Evolutionary conservation across 768 basidiomycete species (phyloP).

Genomic region (Xanthoconium stramineum): DNA sequence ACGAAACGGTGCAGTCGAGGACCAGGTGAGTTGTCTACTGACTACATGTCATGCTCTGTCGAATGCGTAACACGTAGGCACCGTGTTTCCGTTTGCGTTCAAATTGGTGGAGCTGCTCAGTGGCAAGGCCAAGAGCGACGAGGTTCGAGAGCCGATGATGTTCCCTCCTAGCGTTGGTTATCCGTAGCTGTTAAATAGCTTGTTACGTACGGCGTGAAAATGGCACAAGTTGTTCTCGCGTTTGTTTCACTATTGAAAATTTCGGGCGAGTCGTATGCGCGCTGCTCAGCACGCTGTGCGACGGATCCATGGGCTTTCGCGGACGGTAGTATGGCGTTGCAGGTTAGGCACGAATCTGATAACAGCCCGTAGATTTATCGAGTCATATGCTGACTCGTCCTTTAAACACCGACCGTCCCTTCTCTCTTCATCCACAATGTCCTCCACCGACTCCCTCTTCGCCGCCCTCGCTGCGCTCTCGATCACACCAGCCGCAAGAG

Average conservation of each 20-base stretch:
- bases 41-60: background rate
- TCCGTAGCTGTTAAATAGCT: slow-evolving; percentile 23
- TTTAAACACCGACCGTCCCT: slow-evolving; percentile 14
- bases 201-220: slow-evolving; percentile 19
- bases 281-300: slow-evolving; percentile 23
- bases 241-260: slow-evolving; percentile 10
- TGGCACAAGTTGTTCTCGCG: slow-evolving; percentile 11
- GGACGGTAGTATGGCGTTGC: slow-evolving; percentile 13
- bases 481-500: slow-evolving; percentile 48
- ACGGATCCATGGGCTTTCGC: slow-evolving; percentile 24
- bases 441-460: slow-evolving; percentile 31
- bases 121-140: slow-evolving; percentile 57
- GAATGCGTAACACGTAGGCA: slow-evolving; percentile 41
- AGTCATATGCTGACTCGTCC: slow-evolving; percentile 23
- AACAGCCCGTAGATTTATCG: slow-evolving; percentile 14
- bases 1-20: slow-evolving; percentile 53
- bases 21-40: slow-evolving; percentile 46
- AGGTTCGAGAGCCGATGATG: slow-evolving; percentile 65
- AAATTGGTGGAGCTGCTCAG: slow-evolving; percentile 71
- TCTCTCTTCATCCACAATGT: slow-evolving; percentile 30
- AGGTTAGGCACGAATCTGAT: slow-evolving; percentile 20
- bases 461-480: slow-evolving; percentile 50
- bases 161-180: slow-evolving; percentile 58
- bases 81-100: slow-evolving; percentile 73
- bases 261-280: slow-evolving; percentile 22